Evolutionary conservation across 495 filamentous ascomycete species (phyloP).

Genomic region (Chaetomium fimeti): DNA sequence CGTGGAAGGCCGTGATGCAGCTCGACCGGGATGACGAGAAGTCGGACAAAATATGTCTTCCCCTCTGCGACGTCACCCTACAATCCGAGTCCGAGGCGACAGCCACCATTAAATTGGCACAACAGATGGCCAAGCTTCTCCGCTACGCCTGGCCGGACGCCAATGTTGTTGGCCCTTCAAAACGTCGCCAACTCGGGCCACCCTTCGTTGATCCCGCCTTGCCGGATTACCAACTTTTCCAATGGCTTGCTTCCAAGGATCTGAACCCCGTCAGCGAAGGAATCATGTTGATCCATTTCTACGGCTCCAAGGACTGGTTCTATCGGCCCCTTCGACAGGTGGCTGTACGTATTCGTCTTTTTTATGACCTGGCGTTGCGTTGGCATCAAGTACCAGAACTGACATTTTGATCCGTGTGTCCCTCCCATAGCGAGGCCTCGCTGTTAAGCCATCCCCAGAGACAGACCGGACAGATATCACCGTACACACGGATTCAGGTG

Average conservation of each 20-base stretch:
- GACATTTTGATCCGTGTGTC: background rate
- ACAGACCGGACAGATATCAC: background rate
- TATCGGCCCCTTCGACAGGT: background rate
- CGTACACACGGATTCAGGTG: background rate
- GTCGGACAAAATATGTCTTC: constrained; percentile 1
- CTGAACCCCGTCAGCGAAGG: constrained; percentile 9
- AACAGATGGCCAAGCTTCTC: constrained; percentile 7
- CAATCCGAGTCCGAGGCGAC: background rate
- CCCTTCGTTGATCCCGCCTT: background rate
- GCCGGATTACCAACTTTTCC: constrained; percentile 7
- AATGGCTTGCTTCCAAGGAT: constrained; percentile 8
- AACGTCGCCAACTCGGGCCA: constrained; percentile 7
- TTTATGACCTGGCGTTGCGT: background rate
- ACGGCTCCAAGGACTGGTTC: background rate
- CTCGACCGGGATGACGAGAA: background rate
- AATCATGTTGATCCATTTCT: background rate
- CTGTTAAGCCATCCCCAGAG: constrained; percentile 1
- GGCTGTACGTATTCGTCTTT: background rate
- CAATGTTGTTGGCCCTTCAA: background rate
- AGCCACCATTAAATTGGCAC: background rate
- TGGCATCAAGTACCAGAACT: background rate
- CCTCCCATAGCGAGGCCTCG: background rate
- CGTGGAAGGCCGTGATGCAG: constrained; percentile 5
- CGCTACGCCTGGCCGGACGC: constrained; percentile 5
- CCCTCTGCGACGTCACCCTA: background rate